Conservation (phyloP, 2,329 filamentous ascomycete species). For the Mycogone perniciosa region DNA sequence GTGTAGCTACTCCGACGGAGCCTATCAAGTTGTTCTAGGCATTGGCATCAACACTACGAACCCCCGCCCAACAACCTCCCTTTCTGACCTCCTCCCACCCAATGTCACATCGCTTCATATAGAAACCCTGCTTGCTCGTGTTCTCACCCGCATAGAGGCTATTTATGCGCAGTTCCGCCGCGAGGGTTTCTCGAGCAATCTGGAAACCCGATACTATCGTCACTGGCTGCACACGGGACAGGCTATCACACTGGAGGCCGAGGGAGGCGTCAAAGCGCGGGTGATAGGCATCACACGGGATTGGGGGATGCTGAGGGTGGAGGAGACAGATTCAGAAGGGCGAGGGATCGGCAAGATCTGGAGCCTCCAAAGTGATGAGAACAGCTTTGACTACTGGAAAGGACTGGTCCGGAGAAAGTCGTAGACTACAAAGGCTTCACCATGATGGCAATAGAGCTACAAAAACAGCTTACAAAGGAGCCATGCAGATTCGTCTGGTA, state of each 20-base stretch:
- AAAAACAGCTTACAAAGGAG: conserved; percentile 6
- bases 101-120: conserved; percentile 53
- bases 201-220: conserved; percentile 73
- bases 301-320: conserved; percentile 79
- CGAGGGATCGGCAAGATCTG: conserved; percentile 69
- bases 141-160: conserved; percentile 70
- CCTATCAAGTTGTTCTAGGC: conserved; percentile 81
- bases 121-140: conserved; percentile 75
- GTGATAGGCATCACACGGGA: conserved; percentile 87
- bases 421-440: conserved; percentile 26
- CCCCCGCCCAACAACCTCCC: conserved; percentile 75
- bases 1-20: conserved; percentile 67
- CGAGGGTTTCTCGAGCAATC: conserved; percentile 63
- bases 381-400: conserved; percentile 96
- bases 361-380: conserved; percentile 90
- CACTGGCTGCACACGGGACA: conserved; percentile 81
- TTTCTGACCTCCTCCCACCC: conserved; percentile 63
- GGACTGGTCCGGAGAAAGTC: conserved; percentile 78
- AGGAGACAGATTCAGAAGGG: conserved; percentile 72
- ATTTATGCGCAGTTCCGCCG: conserved; percentile 70
- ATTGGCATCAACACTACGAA: conserved; percentile 85
- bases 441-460: not conserved
- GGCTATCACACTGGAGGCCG: conserved; percentile 67
- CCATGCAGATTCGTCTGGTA: conserved; percentile 7
- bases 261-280: conserved; percentile 66